These are phyloP conservation scores for Phialocephala sp. DNA, from an alignment of 2,329 filamentous ascomycete species.

Conservation along the genomic window DNA sequence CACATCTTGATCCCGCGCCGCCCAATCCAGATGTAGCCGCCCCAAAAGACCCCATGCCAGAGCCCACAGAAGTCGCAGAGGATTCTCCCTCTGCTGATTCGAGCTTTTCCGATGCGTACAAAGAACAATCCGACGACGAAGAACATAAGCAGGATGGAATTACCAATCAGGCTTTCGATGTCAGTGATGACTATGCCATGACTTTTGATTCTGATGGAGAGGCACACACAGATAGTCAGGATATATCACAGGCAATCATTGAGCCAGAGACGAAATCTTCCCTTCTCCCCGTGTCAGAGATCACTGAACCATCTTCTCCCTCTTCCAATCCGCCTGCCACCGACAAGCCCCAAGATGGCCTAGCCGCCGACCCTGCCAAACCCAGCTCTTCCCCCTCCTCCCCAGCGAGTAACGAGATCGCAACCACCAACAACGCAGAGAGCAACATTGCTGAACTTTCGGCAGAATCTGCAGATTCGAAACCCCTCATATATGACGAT, in stretches of 20 bases:
- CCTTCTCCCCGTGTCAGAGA: conserved; percentile 35
- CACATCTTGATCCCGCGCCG: conserved; percentile 53
- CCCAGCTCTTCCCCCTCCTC: conserved; percentile 22
- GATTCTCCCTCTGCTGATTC: conserved; percentile 38
- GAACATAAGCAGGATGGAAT: conserved; percentile 28
- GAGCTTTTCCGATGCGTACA: conserved; percentile 44
- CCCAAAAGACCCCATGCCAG: conserved; percentile 22
- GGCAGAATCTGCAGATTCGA: conserved; percentile 29
- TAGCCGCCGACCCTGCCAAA: conserved; percentile 25
- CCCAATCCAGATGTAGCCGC: conserved; percentile 28
- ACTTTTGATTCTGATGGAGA: conserved; percentile 46
- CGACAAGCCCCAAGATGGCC: conserved; percentile 23
- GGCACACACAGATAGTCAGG: conserved; percentile 42
- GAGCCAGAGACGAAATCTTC: conserved; percentile 37
- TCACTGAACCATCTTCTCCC: conserved; percentile 28
- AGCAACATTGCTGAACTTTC: conserved; percentile 30
- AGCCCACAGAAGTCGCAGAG: conserved; percentile 19
- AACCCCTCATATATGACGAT: conserved; percentile 38
- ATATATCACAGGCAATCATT: conserved; percentile 40
- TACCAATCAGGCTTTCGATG: conserved; percentile 35
- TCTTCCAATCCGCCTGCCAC: conserved; percentile 26
- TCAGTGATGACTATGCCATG: conserved; percentile 46
- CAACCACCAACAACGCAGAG: conserved; percentile 23
- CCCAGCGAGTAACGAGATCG: conserved; percentile 14
- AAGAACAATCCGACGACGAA: conserved; percentile 37